Evolutionary conservation across 306 rosid genomes (phyloP).

Genomic region (Dalbergia cultrata): DNA sequence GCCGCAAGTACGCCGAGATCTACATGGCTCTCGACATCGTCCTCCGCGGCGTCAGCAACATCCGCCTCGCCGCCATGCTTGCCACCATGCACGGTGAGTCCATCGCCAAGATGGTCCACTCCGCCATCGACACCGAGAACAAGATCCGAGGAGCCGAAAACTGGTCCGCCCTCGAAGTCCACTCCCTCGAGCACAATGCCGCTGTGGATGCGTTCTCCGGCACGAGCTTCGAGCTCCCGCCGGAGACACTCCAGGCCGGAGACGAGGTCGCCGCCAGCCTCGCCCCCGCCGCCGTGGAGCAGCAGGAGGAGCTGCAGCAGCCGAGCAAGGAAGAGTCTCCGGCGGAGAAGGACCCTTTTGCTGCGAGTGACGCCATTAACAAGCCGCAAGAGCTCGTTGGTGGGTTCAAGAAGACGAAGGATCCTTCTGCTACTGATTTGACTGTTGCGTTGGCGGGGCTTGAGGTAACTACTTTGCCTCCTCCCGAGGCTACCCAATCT

Average conservation of each 20-base stretch:
- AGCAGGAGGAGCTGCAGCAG: slow-evolving; percentile 61
- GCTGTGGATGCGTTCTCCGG: slow-evolving; percentile 67
- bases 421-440: slow-evolving; percentile 83
- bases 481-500: slow-evolving; percentile 92
- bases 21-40: slow-evolving; percentile 97
- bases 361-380: slow-evolving; percentile 89
- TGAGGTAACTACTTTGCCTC: slow-evolving; percentile 87
- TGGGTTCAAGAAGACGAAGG: slow-evolving; percentile 88
- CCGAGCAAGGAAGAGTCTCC: slow-evolving; percentile 62
- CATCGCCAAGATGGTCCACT: slow-evolving; percentile 96
- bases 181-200: slow-evolving; percentile 76
- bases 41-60: slow-evolving; percentile 82
- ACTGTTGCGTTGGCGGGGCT: slow-evolving; percentile 81
- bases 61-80: slow-evolving; percentile 97
- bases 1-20: slow-evolving; percentile 90
- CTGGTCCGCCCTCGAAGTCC: slow-evolving; percentile 65
- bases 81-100: slow-evolving; percentile 88
- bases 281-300: slow-evolving; percentile 62
- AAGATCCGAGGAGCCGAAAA: slow-evolving; percentile 91
- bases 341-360: slow-evolving; percentile 85
- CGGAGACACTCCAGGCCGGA: slow-evolving; percentile 84
- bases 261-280: slow-evolving; percentile 72
- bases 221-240: slow-evolving; percentile 72
- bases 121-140: slow-evolving; percentile 79
- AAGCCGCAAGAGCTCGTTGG: slow-evolving; percentile 78